phyloP scores from a whole-genome alignment of 768 basidiomycete genomes.

The Nidularia pulvinata region DNA sequence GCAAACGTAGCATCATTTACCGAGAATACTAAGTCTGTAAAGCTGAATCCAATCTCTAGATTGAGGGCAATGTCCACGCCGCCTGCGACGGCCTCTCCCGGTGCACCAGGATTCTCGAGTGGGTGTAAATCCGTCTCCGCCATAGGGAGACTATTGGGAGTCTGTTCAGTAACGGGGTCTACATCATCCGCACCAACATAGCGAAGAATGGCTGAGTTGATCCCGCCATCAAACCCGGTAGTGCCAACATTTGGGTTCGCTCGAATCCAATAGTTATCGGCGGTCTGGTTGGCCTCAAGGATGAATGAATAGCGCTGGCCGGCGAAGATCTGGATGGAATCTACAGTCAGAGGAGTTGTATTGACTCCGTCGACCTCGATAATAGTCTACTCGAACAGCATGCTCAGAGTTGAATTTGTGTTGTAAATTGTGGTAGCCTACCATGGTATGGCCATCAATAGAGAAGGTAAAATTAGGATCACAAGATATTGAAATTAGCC shows the following conservation, averaged over 20 bases:
- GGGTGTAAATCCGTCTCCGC: constrained; percentile 22
- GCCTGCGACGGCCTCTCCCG: constrained; percentile 23
- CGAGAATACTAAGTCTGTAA: constrained; percentile 12
- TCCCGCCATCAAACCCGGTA: constrained; percentile 19
- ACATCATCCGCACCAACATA: constrained; percentile 24
- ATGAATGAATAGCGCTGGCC: constrained; percentile 38
- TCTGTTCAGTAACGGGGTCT: constrained; percentile 22
- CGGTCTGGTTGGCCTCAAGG: constrained; percentile 34
- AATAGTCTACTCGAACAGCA: constrained; percentile 39
- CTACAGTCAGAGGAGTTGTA: constrained; percentile 31
- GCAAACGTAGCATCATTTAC: constrained; percentile 25
- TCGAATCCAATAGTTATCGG: constrained; percentile 44
- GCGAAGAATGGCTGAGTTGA: constrained; percentile 41
- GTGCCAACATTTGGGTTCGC: constrained; percentile 23
- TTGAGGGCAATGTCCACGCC: constrained; percentile 25
- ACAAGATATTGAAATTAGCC: constrained; percentile 19
- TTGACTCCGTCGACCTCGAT: constrained; percentile 47
- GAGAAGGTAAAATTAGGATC: constrained; percentile 38
- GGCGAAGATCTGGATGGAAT: constrained; percentile 38
- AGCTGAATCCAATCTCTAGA: constrained; percentile 6
- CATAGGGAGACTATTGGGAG: constrained; percentile 13
- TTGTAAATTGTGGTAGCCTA: not conserved
- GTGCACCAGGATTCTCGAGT: constrained; percentile 13
- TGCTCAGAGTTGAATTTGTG: constrained; percentile 28
- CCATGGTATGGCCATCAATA: constrained; percentile 40